phyloP scores from a whole-genome alignment of 345 rosid genomes.

The Gossypium bickii region DNA sequence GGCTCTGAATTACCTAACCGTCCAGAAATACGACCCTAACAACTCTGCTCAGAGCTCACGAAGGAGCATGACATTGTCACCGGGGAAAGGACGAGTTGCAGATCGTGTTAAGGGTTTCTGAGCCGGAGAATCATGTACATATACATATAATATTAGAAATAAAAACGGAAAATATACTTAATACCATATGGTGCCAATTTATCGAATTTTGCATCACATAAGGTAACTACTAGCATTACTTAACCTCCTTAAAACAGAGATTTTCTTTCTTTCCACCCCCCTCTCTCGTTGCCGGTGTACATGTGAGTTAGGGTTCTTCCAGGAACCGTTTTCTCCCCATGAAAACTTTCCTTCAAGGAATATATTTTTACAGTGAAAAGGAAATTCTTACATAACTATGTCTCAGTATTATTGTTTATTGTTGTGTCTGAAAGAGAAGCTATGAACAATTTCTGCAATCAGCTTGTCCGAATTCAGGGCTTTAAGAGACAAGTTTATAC shows the following conservation, averaged over 20 bases:
- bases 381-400: no score
- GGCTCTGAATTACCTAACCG: conserved; percentile 73
- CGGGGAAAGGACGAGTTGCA: conserved; percentile 12
- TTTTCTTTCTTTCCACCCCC: neutral
- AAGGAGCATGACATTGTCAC: conserved; percentile 18
- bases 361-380: neutral
- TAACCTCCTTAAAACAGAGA: conserved; percentile 16
- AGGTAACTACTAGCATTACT: conserved; percentile 31
- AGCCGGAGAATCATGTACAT: neutral
- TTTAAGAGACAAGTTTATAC: no score
- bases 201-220: conserved; percentile 32
- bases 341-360: conserved; percentile 9
- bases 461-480: neutral
- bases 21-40: conserved; percentile 46
- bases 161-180: conserved; percentile 10
- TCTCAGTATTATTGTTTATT: neutral
- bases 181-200: conserved; percentile 19
- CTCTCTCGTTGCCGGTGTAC: conserved; percentile 24
- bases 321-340: conserved; percentile 22
- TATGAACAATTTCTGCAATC: neutral
- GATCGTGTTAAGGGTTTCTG: neutral
- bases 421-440: neutral
- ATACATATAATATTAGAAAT: neutral
- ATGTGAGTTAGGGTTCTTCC: conserved; percentile 37
- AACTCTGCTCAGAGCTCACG: conserved; percentile 28